Conservation (phyloP, 371 early-diverging fungal species). For the Blakeslea trispora region DNA sequence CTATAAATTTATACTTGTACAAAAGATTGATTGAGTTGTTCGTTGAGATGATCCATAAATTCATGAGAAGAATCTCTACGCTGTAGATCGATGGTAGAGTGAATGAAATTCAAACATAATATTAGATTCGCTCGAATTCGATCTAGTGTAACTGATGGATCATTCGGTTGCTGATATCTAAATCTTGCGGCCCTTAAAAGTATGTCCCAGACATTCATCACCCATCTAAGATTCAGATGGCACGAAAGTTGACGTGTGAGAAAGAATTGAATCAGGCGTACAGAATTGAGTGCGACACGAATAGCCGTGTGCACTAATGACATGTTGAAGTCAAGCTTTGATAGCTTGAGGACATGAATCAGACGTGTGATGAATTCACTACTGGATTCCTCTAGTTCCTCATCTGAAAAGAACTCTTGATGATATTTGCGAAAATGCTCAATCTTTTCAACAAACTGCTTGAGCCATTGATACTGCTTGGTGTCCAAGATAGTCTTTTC, state of each 20-base stretch:
- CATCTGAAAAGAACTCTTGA: not conserved
- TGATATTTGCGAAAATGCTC: not conserved
- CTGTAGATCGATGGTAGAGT: not conserved
- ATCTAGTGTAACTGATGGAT: constrained; percentile 12
- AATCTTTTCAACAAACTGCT: constrained; percentile 6
- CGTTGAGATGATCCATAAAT: not conserved
- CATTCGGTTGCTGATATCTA: constrained; percentile 11
- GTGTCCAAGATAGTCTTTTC: not conserved
- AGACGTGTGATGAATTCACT: constrained; percentile 19
- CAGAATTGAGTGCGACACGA: constrained; percentile 16
- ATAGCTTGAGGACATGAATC: constrained; percentile 1
- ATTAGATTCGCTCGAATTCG: constrained; percentile 23
- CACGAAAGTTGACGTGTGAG: constrained; percentile 11
- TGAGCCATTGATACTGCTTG: not conserved
- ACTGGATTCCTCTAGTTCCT: constrained; percentile 17
- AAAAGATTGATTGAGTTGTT: constrained; percentile 9
- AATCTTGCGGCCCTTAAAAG: constrained; percentile 15
- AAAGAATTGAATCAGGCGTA: constrained; percentile 26
- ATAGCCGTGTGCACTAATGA: constrained; percentile 20
- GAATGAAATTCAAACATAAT: constrained; percentile 18
- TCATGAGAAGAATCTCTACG: constrained; percentile 7
- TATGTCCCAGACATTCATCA: constrained; percentile 25
- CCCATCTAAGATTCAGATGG: constrained; percentile 20
- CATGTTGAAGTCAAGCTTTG: constrained; percentile 13
- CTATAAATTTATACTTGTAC: too few species aligned